phyloP scores from a whole-genome alignment of 2,329 filamentous ascomycete species.

The Scolecobasidium constrictum region DNA sequence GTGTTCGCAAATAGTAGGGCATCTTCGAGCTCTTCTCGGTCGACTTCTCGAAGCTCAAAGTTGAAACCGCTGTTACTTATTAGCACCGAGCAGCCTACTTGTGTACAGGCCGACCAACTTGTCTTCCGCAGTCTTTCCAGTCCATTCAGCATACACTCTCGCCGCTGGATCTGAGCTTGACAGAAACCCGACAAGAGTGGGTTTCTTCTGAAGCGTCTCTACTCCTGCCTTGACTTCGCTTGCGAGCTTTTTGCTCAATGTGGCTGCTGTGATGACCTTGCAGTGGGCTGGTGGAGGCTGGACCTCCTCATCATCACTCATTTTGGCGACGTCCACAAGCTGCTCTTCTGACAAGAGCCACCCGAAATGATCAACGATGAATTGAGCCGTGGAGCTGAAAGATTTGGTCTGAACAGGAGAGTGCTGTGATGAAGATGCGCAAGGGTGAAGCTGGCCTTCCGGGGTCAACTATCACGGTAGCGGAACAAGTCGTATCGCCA shows the following conservation, averaged over 20 bases:
- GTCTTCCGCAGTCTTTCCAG: slow-evolving; percentile 88
- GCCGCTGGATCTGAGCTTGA: slow-evolving; percentile 87
- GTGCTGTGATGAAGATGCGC: too few relatives aligned
- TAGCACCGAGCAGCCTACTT: neutral
- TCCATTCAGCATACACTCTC: slow-evolving; percentile 92
- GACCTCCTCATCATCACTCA: neutral
- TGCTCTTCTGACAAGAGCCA: neutral
- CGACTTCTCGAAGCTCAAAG: slow-evolving; percentile 74
- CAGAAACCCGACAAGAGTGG: slow-evolving; percentile 80
- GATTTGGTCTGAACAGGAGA: too few relatives aligned
- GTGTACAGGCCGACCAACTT: slow-evolving; percentile 57
- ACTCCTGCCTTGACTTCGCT: slow-evolving; percentile 68
- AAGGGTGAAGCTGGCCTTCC: too few relatives aligned
- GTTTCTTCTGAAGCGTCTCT: slow-evolving; percentile 58
- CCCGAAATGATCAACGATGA: neutral
- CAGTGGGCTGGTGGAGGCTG: slow-evolving; percentile 41
- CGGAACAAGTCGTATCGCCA: too few relatives aligned
- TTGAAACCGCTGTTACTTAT: slow-evolving; percentile 55
- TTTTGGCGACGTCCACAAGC: neutral
- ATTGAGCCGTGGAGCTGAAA: neutral
- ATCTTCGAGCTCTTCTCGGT: slow-evolving; percentile 84
- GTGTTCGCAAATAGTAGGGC: slow-evolving; percentile 75
- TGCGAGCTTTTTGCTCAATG: slow-evolving; percentile 73
- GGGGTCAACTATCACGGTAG: too few relatives aligned
- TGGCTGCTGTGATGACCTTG: slow-evolving; percentile 85